phyloP scores from a whole-genome alignment of 1,139 yeast genomes.

The Scheffersomyces insectosa region DNA sequence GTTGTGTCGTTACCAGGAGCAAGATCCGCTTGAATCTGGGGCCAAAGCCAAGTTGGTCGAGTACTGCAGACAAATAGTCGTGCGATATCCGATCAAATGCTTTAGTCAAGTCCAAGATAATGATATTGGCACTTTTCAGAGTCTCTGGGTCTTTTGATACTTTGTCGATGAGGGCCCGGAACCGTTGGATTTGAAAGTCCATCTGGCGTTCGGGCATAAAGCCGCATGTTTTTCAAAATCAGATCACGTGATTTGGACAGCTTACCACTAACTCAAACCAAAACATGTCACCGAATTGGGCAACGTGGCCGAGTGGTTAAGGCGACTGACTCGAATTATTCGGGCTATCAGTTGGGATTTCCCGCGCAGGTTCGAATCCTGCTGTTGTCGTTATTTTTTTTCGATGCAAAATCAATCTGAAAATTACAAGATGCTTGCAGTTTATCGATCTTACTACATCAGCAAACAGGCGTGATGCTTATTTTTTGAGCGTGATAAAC shows the following conservation, averaged over 20 bases:
- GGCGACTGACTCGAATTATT: slow-evolving; percentile 19
- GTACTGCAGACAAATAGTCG: neutral
- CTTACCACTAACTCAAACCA: neutral
- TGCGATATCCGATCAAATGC: no score
- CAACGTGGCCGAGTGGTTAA: slow-evolving; percentile 18
- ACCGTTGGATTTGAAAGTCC: no score
- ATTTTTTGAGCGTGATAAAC: no score
- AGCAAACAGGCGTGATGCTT: neutral
- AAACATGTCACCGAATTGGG: slow-evolving; percentile 2
- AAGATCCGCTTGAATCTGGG: neutral
- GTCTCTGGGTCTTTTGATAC: no score
- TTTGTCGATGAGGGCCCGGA: no score
- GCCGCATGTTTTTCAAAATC: no score
- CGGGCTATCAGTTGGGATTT: slow-evolving; percentile 56
- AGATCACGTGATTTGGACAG: neutral
- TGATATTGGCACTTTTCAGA: no score
- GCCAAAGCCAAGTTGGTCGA: neutral
- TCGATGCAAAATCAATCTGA: slow-evolving; percentile 1
- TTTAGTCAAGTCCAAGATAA: no score
- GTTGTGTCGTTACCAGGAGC: neutral
- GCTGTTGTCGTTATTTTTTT: slow-evolving; percentile 67
- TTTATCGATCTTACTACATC: neutral
- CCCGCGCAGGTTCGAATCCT: slow-evolving; percentile 94
- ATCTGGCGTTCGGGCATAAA: no score
- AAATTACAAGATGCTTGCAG: neutral